phyloP scores from a whole-genome alignment of 257 asterid species.

The Penstemon newberryi region DNA sequence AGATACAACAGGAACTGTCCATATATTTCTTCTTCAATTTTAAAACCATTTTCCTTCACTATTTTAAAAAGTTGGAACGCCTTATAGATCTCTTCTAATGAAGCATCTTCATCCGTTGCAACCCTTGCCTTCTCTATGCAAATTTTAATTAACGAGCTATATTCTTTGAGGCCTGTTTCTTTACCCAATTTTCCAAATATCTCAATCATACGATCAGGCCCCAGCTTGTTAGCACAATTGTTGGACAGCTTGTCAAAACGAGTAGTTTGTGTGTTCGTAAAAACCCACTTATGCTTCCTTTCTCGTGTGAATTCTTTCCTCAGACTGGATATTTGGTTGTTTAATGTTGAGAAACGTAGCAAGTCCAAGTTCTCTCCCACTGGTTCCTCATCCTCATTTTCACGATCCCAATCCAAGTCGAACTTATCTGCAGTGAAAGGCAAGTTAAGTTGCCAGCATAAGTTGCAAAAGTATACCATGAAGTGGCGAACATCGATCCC shows the following conservation, averaged over 20 bases:
- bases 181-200: constrained; percentile 63
- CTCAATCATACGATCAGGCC: constrained; percentile 48
- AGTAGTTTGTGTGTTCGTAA: constrained; percentile 27
- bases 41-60: constrained; percentile 63
- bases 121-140: constrained; percentile 63
- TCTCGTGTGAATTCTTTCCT: constrained; percentile 57
- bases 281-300: constrained; percentile 60
- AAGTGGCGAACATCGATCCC: neutral
- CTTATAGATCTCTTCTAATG: constrained; percentile 50
- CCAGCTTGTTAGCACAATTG: constrained; percentile 56
- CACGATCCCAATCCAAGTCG: constrained; percentile 45
- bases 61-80: constrained; percentile 55
- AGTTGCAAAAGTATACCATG: constrained; percentile 2
- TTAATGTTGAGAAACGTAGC: constrained; percentile 45
- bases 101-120: constrained; percentile 61
- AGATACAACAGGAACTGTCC: constrained; percentile 67
- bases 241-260: constrained; percentile 44
- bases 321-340: constrained; percentile 34
- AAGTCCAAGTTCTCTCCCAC: constrained; percentile 27
- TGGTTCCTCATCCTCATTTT: neutral
- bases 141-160: constrained; percentile 44
- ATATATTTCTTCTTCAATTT: constrained; percentile 61
- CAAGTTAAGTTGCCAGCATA: constrained; percentile 26
- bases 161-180: constrained; percentile 64
- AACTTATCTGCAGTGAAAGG: constrained; percentile 49